These are phyloP conservation scores for Botrytis fragariae DNA, from an alignment of 2,329 filamentous ascomycete genomes.

Conservation along the genomic window DNA sequence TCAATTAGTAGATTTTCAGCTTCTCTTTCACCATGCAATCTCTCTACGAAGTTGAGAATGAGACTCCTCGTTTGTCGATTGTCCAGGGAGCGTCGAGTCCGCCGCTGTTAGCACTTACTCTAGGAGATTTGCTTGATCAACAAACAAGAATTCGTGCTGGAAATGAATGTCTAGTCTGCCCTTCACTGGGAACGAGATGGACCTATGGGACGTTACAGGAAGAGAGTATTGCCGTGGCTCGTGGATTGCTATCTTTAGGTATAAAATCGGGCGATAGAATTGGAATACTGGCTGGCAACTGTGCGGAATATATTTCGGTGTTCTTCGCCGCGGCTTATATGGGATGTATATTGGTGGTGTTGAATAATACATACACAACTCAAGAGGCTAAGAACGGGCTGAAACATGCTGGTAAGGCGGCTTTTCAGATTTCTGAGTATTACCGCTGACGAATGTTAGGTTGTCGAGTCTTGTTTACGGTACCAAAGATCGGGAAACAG, in stretches of 20 bases:
- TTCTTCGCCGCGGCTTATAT: conserved; percentile 40
- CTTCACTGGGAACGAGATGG: conserved; percentile 16
- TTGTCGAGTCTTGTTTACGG: conserved; percentile 72
- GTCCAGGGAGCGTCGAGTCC: conserved; percentile 15
- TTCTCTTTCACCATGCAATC: conserved; percentile 15
- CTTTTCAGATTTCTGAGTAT: conserved; percentile 55
- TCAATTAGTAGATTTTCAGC: not conserved
- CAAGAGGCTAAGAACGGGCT: conserved; percentile 59
- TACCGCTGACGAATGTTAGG: conserved; percentile 46
- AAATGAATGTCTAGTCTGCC: conserved; percentile 14
- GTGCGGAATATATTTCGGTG: conserved; percentile 36
- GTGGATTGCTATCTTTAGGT: conserved; percentile 54
- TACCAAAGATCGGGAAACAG: conserved; percentile 63
- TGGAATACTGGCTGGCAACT: conserved; percentile 30
- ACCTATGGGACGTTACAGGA: not conserved
- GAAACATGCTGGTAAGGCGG: conserved; percentile 63
- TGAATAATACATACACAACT: conserved; percentile 80
- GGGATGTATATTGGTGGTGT: conserved; percentile 68
- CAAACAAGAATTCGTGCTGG: not conserved
- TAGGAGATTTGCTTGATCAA: conserved; percentile 18
- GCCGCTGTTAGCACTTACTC: conserved; percentile 11
- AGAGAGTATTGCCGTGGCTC: conserved; percentile 42
- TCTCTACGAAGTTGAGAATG: conserved; percentile 7
- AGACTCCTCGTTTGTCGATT: conserved; percentile 9
- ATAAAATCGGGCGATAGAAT: conserved; percentile 27